Evolutionary conservation across 768 basidiomycete species (phyloP), one percentile per base, ranked within the genome.

Genomic region (Macrocybe gigantea): DNA sequence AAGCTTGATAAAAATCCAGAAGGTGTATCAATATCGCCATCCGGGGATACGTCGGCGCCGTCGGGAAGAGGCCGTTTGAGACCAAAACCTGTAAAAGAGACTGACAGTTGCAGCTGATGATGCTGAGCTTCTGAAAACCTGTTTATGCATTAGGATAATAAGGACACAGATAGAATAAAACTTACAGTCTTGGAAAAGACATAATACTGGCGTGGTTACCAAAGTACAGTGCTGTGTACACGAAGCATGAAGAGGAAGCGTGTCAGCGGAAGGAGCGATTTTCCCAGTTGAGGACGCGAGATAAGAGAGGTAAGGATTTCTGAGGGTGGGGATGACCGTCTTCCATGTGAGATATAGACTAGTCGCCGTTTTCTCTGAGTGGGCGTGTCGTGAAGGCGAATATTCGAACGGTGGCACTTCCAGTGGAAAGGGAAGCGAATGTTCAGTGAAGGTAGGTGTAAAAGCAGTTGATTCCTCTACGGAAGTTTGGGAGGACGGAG

Each of bases 31-130:
- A 8, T 36, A 60, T 5, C 22, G 63, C 62, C 43, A 60, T 58
- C 10, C 51, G 52, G 5, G 55, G 56, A 22, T 60, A 48, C 0
- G 49, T 44, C 1, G 63, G 63, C 9, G 64, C 49, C 5, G 57
- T 59, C 1, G 68, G 69, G 40, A 71, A 73, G 2, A 69, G 46
- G 1, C 70, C 63, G 41, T 61, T 45, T 5, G 47, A 31, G 3
- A 70, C 50, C 2, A 71, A 64, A 1, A 57, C 50, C 14, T 62
- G 53, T 0, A 55, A 14, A 1, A 60, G 29, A 2, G 45, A 34
- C 30, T 51, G 51, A 42, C 66, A 68, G 30, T 34, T 7, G 38
- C 66, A 68, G 34, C 5, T 35, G 1, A 31, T 11, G 8, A 62
- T 49, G 1, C 51, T 35, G 5, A 56, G 33, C 3, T 33, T 36